phyloP scores from a whole-genome alignment of 2,329 filamentous ascomycete genomes.

The Malbranchea zuffiana region DNA sequence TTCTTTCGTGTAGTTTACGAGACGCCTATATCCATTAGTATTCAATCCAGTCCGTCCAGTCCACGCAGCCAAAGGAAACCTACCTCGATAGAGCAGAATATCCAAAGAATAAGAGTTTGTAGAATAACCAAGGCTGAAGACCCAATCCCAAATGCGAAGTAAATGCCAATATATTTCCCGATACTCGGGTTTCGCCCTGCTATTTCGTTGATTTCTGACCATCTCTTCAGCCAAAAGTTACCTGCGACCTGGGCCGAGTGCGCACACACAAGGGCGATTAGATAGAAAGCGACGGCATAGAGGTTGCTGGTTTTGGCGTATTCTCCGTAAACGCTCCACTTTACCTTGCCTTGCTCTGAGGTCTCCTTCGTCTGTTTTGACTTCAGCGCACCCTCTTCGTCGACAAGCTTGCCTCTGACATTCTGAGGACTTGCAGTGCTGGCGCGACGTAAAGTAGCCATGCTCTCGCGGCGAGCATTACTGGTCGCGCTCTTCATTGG shows the following conservation, averaged over 20 bases:
- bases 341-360: constrained; percentile 90
- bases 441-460: constrained; percentile 72
- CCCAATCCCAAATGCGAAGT: constrained; percentile 88
- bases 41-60: neutral
- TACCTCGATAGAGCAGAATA: constrained; percentile 98
- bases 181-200: constrained; percentile 60
- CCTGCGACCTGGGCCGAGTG: constrained; percentile 75
- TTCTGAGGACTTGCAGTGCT: constrained; percentile 85
- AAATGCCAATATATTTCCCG: constrained; percentile 86
- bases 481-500: constrained; percentile 57
- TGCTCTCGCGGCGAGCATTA: constrained; percentile 54
- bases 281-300: constrained; percentile 68
- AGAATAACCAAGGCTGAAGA: constrained; percentile 73
- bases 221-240: constrained; percentile 86
- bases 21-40: constrained; percentile 52
- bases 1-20: constrained; percentile 88
- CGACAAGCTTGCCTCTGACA: constrained; percentile 68
- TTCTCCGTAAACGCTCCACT: constrained; percentile 88
- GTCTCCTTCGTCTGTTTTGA: constrained; percentile 81
- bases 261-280: constrained; percentile 63
- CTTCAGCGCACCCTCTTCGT: constrained; percentile 66
- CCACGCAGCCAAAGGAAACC: constrained; percentile 5
- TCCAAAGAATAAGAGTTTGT: constrained; percentile 93
- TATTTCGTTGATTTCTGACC: constrained; percentile 69
- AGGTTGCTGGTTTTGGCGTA: constrained; percentile 94